Evolutionary conservation across 2,329 filamentous ascomycete species (phyloP).

Genomic region (Bimuria novae-zelandiae): DNA sequence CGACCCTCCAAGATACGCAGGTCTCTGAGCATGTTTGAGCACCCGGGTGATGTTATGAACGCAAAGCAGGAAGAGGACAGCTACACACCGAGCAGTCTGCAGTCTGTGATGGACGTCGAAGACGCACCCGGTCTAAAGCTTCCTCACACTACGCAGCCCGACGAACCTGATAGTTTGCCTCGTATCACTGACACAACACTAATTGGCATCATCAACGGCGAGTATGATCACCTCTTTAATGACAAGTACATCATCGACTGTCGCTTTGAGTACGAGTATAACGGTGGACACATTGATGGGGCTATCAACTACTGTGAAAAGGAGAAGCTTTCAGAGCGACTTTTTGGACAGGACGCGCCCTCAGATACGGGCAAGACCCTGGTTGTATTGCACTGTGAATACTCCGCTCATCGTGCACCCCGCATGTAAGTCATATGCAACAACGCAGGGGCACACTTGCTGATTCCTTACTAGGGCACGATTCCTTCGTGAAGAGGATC

Average conservation of each 20-base stretch:
- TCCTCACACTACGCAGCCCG: conserved; percentile 81
- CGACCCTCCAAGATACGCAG: conserved; percentile 79
- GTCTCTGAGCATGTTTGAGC: conserved; percentile 97
- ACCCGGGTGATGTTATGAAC: conserved; percentile 85
- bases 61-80: conserved; percentile 66
- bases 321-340: conserved; percentile 76
- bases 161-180: conserved; percentile 82
- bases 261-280: conserved; percentile 98
- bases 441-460: neutral
- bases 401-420: conserved; percentile 93
- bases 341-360: conserved; percentile 66
- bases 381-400: conserved; percentile 96
- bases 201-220: conserved; percentile 84
- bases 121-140: conserved; percentile 73
- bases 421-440: conserved; percentile 67
- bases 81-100: conserved; percentile 62
- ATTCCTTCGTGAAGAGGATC: conserved; percentile 87
- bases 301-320: conserved; percentile 98
- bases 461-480: conserved; percentile 65
- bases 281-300: conserved; percentile 91
- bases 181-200: conserved; percentile 83
- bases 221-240: conserved; percentile 75
- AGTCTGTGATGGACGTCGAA: conserved; percentile 83
- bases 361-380: conserved; percentile 78
- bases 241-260: conserved; percentile 91